These are phyloP conservation scores for Sesbania bispinosa DNA, from an alignment of 306 rosid genomes.

Conservation along the genomic window DNA sequence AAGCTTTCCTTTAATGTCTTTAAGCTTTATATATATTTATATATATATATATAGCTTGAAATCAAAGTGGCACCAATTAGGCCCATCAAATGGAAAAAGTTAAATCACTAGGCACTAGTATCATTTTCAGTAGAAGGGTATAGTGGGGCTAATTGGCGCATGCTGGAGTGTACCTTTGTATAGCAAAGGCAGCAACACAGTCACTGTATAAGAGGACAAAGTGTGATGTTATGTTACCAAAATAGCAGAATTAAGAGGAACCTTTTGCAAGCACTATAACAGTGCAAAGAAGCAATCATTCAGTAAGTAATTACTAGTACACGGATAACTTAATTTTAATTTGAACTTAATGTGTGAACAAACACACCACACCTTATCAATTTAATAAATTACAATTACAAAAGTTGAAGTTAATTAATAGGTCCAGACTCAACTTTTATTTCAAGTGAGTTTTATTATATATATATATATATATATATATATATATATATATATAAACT, in stretches of 20 bases:
- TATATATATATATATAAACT: too few species aligned
- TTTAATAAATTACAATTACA: too few species aligned
- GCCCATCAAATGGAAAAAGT: constrained; percentile 21
- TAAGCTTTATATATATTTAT: constrained; percentile 18
- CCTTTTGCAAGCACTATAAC: constrained; percentile 22
- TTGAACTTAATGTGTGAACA: too few species aligned
- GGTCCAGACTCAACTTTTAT: too few species aligned
- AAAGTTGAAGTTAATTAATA: too few species aligned
- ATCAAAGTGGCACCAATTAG: constrained; percentile 28
- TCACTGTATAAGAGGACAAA: constrained; percentile 1
- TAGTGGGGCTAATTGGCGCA: constrained; percentile 1
- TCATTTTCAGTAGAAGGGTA: constrained; percentile 3
- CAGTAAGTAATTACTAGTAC: background rate
- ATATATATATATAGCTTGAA: too few species aligned
- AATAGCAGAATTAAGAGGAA: constrained; percentile 9
- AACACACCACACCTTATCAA: too few species aligned
- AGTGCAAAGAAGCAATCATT: constrained; percentile 16
- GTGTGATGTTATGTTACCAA: background rate
- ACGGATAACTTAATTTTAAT: background rate
- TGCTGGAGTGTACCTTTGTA: constrained; percentile 27
- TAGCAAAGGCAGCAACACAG: constrained; percentile 3
- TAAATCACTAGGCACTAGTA: constrained; percentile 31
- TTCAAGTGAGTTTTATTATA: too few species aligned
- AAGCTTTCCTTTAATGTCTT: constrained; percentile 24
- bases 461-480: too few species aligned